Evolutionary conservation across 2,329 filamentous ascomycete species (phyloP).

Genomic region (Cadophora gregata): DNA sequence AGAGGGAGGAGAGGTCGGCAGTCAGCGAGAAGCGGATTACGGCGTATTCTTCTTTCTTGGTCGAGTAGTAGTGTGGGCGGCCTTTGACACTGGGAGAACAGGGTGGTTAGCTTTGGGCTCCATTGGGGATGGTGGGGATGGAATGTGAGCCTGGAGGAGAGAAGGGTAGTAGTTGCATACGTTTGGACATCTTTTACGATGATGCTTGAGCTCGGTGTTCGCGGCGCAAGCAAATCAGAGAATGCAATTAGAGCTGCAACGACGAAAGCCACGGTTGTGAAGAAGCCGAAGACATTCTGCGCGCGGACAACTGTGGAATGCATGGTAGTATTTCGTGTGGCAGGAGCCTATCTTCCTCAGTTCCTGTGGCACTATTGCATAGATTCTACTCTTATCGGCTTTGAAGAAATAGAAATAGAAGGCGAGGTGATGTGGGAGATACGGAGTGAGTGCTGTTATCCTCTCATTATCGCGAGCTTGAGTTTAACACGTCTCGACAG

Average conservation of each 20-base stretch:
- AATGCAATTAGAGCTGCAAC: slow-evolving; percentile 81
- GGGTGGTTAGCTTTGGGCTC: slow-evolving; percentile 27
- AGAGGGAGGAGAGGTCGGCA: slow-evolving; percentile 87
- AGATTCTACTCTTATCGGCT: neutral
- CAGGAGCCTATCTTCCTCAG: neutral
- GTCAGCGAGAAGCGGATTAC: slow-evolving; percentile 92
- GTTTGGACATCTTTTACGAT: slow-evolving; percentile 82
- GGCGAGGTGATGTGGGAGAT: too few relatives aligned
- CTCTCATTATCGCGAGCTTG: slow-evolving; percentile 5
- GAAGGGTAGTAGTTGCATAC: slow-evolving; percentile 54
- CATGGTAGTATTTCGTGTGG: slow-evolving; percentile 58
- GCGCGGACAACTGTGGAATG: slow-evolving; percentile 83
- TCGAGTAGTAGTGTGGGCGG: slow-evolving; percentile 92
- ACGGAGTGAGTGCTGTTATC: slow-evolving; percentile 5
- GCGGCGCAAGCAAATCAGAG: slow-evolving; percentile 74
- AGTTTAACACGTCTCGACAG: slow-evolving; percentile 35
- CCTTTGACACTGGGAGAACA: slow-evolving; percentile 72
- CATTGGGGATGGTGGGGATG: neutral
- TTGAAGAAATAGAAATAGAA: neutral
- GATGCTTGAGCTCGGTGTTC: slow-evolving; percentile 70
- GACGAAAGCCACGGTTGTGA: slow-evolving; percentile 89
- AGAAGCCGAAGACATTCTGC: slow-evolving; percentile 97
- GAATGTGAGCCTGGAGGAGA: neutral
- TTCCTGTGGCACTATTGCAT: slow-evolving; percentile 15
- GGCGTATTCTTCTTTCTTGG: slow-evolving; percentile 94